Conservation (phyloP, 805 yeast species). For the Lipomyces sp. region DNA sequence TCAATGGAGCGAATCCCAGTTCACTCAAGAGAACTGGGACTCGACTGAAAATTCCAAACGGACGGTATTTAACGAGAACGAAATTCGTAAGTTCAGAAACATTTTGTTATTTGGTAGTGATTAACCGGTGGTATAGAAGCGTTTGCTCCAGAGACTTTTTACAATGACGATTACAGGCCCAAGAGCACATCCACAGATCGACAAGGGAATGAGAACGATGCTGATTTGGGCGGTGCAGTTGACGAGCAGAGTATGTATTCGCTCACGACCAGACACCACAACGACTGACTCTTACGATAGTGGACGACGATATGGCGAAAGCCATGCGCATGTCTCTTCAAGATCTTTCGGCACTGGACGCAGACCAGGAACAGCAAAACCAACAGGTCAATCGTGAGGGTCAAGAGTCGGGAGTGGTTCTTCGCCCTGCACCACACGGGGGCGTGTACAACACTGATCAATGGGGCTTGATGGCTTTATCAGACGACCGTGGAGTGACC, state of each 20-base stretch:
- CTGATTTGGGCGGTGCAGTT: conserved; percentile 6
- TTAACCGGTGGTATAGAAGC: conserved; percentile 13
- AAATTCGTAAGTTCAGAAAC: conserved; percentile 12
- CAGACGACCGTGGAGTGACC: neutral
- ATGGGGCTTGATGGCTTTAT: conserved; percentile 39
- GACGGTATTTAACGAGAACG: conserved; percentile 15
- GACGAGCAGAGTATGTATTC: conserved; percentile 19
- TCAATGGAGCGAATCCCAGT: conserved; percentile 23
- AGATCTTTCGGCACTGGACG: conserved; percentile 17
- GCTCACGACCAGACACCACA: neutral
- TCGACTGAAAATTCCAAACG: neutral
- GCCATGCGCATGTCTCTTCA: conserved; percentile 36
- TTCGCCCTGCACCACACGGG: conserved; percentile 38
- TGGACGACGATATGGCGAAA: conserved; percentile 30
- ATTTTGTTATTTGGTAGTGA: no score
- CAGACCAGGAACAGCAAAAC: conserved; percentile 7
- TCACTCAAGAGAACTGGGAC: conserved; percentile 18
- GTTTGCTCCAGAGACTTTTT: conserved; percentile 29
- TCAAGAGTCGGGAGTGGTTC: conserved; percentile 38
- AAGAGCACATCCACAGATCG: neutral
- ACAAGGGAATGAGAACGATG: neutral
- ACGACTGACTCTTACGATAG: neutral
- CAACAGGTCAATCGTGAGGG: conserved; percentile 9
- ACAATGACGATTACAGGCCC: conserved; percentile 14
- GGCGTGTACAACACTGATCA: conserved; percentile 37